A percentile compares a stretch with the other conserved stretches of the same genome.
phyloP scores from a whole-genome alignment of 371 early-diverging fungal genomes.

The Mucor lusitanicus region DNA sequence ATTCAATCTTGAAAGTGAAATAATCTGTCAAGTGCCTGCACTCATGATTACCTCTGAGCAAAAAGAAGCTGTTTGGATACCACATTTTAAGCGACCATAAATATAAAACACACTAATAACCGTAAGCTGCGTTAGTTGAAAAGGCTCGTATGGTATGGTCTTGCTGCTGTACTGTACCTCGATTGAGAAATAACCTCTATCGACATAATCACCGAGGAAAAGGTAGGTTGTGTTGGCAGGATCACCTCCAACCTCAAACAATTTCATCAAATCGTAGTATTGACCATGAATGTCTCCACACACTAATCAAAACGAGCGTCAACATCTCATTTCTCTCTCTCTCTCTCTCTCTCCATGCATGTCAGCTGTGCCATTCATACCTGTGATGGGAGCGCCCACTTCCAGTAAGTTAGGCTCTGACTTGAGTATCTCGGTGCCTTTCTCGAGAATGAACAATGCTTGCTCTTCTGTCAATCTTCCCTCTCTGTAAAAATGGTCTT shows the following conservation, averaged over 20 bases:
- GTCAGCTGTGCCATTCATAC: neutral
- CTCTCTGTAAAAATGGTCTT: constrained; percentile 88
- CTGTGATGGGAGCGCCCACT: constrained; percentile 72
- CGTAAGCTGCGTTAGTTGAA: neutral
- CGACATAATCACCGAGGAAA: constrained; percentile 98
- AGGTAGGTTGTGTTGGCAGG: constrained; percentile 89
- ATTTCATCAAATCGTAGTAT: constrained; percentile 97
- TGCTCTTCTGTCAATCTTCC: constrained; percentile 93
- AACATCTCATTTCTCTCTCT: no score
- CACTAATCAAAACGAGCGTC: constrained; percentile 43
- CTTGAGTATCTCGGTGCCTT: constrained; percentile 77
- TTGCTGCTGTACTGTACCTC: constrained; percentile 54
- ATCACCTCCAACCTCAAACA: constrained; percentile 97
- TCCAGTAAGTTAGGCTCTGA: constrained; percentile 88
- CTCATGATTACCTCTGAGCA: constrained; percentile 99
- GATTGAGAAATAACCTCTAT: constrained; percentile 93
- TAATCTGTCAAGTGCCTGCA: constrained; percentile 98
- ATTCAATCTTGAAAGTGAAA: constrained; percentile 98
- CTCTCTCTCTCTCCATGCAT: neutral
- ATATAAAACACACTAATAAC: constrained; percentile 83
- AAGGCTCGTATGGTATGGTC: neutral
- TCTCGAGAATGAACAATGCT: constrained; percentile 82
- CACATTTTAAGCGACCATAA: constrained; percentile 90
- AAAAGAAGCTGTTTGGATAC: constrained; percentile 90
- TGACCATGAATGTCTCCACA: constrained; percentile 99